Evolutionary conservation across 352 stramenopile genomes (phyloP), one percentile per base, ranked within the genome.

Genomic region (Pythium myriotylum): DNA sequence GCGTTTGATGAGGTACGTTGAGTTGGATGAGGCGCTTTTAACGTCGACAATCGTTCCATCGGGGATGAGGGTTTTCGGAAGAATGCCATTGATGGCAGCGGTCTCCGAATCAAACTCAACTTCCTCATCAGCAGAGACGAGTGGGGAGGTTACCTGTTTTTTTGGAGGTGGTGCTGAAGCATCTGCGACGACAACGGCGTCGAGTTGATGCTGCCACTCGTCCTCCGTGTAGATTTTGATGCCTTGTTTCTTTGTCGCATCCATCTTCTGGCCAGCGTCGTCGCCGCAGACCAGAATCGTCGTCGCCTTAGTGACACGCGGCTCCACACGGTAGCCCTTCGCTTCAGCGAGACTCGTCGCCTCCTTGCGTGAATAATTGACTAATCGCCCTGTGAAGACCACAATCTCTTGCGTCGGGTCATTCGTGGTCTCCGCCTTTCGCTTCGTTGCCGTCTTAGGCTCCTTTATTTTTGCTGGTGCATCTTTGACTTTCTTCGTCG

Each of bases 1-100:
- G 12, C 74, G 72, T 59, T 86, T 84, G 53, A 77, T 69, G 20
- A 79, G 51, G 64, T 89, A 89, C 37, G 69, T 81, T n/a, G 79
- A 80, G 22, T 67, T 81, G 29, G 66, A 76, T 29, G 79, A 84
- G 32, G 70, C 55, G 58, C 75, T 86, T 50, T 84, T 69, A 10
- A 85, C 67, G 24, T 85, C 72, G 24, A 74, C 54, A 45, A 84
- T 77, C 23, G 60, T 72, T 3, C 75, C 77, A 33, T 84, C 72
- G 0, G 58, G 56, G 19, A 85, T 66, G 20, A 79, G 26, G 0
- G 62, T 42, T 54, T 77, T 77, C 4, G 77, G 77, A 4, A 61
- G 45, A 27, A 81, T 45, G 9, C 68, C 72, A 46, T 79, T 79
- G 64, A 88, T 59, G n/a, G 63, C 74, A 3, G 56, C 74, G 9